Evolutionary conservation across 352 stramenopile species (phyloP).

Genomic region (Globisporangium carolinianum): DNA sequence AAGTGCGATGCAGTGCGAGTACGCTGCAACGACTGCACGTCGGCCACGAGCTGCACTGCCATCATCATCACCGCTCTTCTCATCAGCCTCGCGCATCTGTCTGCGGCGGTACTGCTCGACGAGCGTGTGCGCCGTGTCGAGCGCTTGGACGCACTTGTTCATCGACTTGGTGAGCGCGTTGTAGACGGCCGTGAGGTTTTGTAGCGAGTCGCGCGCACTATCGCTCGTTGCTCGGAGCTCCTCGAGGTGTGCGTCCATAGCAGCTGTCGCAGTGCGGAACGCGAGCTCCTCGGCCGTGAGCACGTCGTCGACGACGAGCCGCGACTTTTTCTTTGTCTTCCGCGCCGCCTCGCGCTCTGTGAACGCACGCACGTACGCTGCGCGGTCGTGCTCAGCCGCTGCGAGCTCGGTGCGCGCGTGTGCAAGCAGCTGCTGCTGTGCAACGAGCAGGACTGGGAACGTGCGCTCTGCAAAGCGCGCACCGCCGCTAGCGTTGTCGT

Average conservation of each 20-base stretch:
- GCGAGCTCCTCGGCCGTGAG: conserved; percentile 52
- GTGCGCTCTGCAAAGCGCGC: conserved; percentile 55
- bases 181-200: conserved; percentile 16
- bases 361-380: conserved; percentile 34
- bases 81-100: no score
- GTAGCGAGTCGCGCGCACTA: conserved; percentile 19
- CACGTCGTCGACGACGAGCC: conserved; percentile 62
- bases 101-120: conserved; percentile 33
- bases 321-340: conserved; percentile 76
- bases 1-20: conserved; percentile 42
- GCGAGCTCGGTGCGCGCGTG: conserved; percentile 25
- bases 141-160: conserved; percentile 56
- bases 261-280: conserved; percentile 34
- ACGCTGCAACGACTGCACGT: conserved; percentile 23
- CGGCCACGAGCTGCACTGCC: background rate
- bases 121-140: conserved; percentile 42
- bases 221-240: conserved; percentile 17
- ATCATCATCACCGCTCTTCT: background rate
- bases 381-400: conserved; percentile 22
- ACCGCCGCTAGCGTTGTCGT: conserved; percentile 11
- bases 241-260: conserved; percentile 34
- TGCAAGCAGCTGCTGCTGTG: conserved; percentile 51
- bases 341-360: conserved; percentile 60
- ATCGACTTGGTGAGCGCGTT: conserved; percentile 30
- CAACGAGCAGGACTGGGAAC: conserved; percentile 49